Base-by-base conservation (phyloP, 2,329 filamentous ascomycete genomes). In the Arthrinium phaeospermum region DNA sequence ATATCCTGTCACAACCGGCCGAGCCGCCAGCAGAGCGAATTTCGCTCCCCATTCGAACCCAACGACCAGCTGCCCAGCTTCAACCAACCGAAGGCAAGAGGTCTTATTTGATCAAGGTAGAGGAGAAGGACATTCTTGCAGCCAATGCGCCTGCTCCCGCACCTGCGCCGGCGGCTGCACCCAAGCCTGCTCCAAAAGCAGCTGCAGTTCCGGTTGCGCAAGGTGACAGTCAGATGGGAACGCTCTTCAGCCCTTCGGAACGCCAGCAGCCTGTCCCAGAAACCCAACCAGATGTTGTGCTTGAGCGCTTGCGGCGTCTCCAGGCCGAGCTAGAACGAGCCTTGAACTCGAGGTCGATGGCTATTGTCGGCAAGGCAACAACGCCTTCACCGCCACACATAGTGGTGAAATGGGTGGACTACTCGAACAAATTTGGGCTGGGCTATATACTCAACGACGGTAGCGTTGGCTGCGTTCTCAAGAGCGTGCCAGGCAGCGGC, bases 381-480 rank as follows among this genome's bases (percentile, higher is more conserved):
- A 81, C 87, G 71, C 84, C 88, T 79, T 79, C 91, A 74, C 81
- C 92, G 79, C 87, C 92, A 79, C 83, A 91, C 79, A 89, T 92
- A 64, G 90, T 92, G 16, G 89, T 92, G 14, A 94, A 95, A 79
- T 96, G 94, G 94, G 94, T 96, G 8, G 94, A 96, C 80, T 96
- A 96, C 81, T 94, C 93, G 73, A 94, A 95, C 82, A 95, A 95
- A 80, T 94, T 95, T 80, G 94, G 94, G 16, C 87, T 96, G 22
- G 94, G 94, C 47, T 96, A 96, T 78, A 94, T 96, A 72, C 85
- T 96, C 71, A 94, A 94, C 74, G 93, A 96, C 75, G 93, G 94
- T 44, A 94, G 91, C 74, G 91, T 95, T 27, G 94, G 93, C 22
- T 95, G 92, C 75, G 89, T 92, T 68, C 83, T 91, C 69, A 85